Conservation (phyloP, 1,139 yeast species). For the Torulaspora globosa region DNA sequence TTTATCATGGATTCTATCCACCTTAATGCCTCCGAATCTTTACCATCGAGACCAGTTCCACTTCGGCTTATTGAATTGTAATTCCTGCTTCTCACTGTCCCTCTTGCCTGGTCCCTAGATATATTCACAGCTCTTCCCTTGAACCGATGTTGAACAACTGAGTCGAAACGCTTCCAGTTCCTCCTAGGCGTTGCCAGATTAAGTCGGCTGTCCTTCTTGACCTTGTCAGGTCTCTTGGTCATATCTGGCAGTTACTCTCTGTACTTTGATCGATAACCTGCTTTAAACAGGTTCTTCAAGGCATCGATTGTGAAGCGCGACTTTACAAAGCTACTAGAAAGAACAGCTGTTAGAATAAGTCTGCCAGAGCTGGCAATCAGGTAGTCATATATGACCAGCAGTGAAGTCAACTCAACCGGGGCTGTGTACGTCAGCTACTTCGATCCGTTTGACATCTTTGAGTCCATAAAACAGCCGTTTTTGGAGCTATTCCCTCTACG, state of each 20-base stretch:
- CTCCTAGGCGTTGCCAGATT: slow-evolving; percentile 12
- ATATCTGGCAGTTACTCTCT: background rate
- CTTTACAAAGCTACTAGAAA: background rate
- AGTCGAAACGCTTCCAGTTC: slow-evolving; percentile 9
- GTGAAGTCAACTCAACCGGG: slow-evolving; percentile 1
- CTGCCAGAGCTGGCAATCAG: background rate
- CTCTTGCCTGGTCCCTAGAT: background rate
- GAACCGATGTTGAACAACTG: slow-evolving; percentile 4
- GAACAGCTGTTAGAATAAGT: background rate
- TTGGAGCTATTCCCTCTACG: slow-evolving; percentile 57
- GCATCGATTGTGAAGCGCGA: background rate
- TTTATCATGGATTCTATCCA: slow-evolving; percentile 51
- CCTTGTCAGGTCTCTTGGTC: background rate
- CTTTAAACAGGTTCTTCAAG: background rate
- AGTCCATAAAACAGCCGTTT: slow-evolving; percentile 51
- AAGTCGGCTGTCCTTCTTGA: slow-evolving; percentile 1
- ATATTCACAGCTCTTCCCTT: background rate
- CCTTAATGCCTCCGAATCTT: slow-evolving; percentile 29
- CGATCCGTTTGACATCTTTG: slow-evolving; percentile 76
- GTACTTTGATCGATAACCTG: background rate
- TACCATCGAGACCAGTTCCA: background rate
- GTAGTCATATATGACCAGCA: background rate
- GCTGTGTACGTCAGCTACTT: slow-evolving; percentile 59
- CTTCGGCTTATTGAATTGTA: background rate
- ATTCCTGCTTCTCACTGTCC: background rate